Conservation (phyloP, 2,329 filamentous ascomycete species). For the Fusarium decemcellulare region DNA sequence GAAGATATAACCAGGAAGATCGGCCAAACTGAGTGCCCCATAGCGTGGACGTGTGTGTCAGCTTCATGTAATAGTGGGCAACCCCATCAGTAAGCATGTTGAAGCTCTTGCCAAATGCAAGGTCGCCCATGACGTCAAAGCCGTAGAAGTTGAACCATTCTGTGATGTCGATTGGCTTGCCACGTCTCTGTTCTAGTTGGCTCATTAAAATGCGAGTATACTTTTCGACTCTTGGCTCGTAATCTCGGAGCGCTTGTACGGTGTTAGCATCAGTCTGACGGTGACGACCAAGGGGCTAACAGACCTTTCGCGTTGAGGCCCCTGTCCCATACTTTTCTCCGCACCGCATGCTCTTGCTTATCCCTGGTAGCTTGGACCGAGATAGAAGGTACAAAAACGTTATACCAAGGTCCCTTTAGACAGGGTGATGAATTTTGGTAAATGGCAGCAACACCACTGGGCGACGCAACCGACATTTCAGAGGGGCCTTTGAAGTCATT, state of each 20-base stretch:
- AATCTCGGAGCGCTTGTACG: conserved; percentile 15
- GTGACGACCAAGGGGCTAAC: too few species aligned
- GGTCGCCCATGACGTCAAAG: conserved; percentile 37
- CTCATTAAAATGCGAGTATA: conserved; percentile 16
- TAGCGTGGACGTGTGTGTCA: conserved; percentile 2
- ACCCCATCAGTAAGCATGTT: conserved; percentile 15
- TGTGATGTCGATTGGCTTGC: not conserved
- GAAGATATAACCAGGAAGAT: not conserved
- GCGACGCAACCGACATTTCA: conserved; percentile 21
- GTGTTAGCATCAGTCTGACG: too few species aligned
- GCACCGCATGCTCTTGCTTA: conserved; percentile 13
- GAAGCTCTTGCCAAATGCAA: conserved; percentile 35
- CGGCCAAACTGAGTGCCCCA: conserved; percentile 6
- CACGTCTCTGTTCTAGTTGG: not conserved
- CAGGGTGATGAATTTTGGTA: conserved; percentile 20
- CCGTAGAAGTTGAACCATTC: conserved; percentile 33
- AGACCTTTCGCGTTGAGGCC: conserved; percentile 22
- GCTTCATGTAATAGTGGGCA: conserved; percentile 10
- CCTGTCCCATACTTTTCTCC: conserved; percentile 28
- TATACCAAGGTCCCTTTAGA: conserved; percentile 30
- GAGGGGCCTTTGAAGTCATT: conserved; percentile 6
- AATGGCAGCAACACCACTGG: conserved; percentile 16
- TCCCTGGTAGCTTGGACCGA: conserved; percentile 22
- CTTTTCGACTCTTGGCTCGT: conserved; percentile 25
- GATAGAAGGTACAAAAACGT: conserved; percentile 11